These are phyloP conservation scores for Gnomoniopsis smithogilvyi DNA, from an alignment of 2,329 filamentous ascomycete species.

Conservation along the genomic window DNA sequence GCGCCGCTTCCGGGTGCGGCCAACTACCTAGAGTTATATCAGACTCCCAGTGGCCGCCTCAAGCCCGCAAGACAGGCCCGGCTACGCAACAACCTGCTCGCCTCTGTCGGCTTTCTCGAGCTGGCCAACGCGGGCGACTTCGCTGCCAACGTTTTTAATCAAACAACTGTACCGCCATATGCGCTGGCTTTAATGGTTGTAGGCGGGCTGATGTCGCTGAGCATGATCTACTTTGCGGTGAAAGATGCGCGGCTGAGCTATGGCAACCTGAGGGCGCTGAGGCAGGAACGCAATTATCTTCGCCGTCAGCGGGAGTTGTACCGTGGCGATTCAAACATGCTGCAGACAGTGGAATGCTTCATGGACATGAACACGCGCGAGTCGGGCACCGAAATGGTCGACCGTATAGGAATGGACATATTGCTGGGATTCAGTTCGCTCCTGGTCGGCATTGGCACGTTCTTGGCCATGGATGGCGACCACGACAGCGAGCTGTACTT, in stretches of 20 bases:
- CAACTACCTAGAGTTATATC: conserved; percentile 11
- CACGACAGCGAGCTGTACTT: conserved; percentile 36
- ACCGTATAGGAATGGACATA: conserved; percentile 48
- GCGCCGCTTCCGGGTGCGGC: conserved; percentile 15
- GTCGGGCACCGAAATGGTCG: conserved; percentile 46
- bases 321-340: conserved; percentile 20
- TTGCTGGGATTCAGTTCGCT: conserved; percentile 47
- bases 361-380: conserved; percentile 46
- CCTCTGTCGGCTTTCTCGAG: conserved; percentile 47
- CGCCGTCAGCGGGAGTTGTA: conserved; percentile 19
- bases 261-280: conserved; percentile 43
- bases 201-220: conserved; percentile 44
- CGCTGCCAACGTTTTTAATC: conserved; percentile 56
- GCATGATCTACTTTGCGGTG: conserved; percentile 43
- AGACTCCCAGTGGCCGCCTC: conserved; percentile 4
- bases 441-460: conserved; percentile 48
- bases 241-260: conserved; percentile 40
- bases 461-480: conserved; percentile 50
- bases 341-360: conserved; percentile 30
- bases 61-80: conserved; percentile 13
- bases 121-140: conserved; percentile 55
- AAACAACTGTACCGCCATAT: conserved; percentile 44
- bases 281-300: conserved; percentile 35
- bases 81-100: conserved; percentile 21
- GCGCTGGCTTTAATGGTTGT: conserved; percentile 50